These are phyloP conservation scores for Elaeis guineensis DNA, from an alignment of 176 grass and related monocot species.

Conservation along the genomic window DNA sequence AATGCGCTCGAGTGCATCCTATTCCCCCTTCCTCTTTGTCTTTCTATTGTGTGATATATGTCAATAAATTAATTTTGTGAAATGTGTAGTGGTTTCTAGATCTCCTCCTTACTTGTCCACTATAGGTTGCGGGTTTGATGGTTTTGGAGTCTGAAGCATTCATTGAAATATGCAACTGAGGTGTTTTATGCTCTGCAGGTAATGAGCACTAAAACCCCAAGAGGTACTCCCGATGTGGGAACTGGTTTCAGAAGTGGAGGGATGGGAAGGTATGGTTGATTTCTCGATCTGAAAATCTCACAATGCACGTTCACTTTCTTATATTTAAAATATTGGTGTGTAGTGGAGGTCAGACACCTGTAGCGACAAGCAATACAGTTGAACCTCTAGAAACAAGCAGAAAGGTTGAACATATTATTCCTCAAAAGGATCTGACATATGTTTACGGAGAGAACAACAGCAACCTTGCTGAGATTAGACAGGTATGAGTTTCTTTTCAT, in stretches of 20 bases:
- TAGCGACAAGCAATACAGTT: conserved; percentile 30
- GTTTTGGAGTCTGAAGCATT: no score
- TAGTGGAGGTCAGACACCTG: conserved; percentile 38
- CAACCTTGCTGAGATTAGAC: conserved; percentile 48
- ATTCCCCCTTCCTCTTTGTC: no score
- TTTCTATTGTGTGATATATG: no score
- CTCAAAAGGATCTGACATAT: conserved; percentile 43
- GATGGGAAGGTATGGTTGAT: conserved; percentile 28
- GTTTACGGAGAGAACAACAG: conserved; percentile 41
- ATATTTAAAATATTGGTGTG: conserved; percentile 13
- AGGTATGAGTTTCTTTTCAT: conserved; percentile 31
- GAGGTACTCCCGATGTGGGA: conserved; percentile 31
- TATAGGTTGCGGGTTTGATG: no score
- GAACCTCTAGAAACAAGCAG: conserved; percentile 15
- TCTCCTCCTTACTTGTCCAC: no score
- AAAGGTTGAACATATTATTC: conserved; percentile 20
- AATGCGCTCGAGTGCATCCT: no score
- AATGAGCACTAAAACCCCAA: conserved; percentile 23
- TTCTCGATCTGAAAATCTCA: conserved; percentile 3
- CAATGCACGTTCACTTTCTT: neutral
- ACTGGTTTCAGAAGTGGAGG: conserved; percentile 33
- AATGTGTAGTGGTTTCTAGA: no score
- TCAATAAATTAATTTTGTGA: no score
- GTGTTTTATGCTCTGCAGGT: conserved; percentile 24
- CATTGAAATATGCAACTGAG: neutral